These are phyloP conservation scores for Xylaria grammica DNA, from an alignment of 495 filamentous ascomycete species.

Conservation along the genomic window DNA sequence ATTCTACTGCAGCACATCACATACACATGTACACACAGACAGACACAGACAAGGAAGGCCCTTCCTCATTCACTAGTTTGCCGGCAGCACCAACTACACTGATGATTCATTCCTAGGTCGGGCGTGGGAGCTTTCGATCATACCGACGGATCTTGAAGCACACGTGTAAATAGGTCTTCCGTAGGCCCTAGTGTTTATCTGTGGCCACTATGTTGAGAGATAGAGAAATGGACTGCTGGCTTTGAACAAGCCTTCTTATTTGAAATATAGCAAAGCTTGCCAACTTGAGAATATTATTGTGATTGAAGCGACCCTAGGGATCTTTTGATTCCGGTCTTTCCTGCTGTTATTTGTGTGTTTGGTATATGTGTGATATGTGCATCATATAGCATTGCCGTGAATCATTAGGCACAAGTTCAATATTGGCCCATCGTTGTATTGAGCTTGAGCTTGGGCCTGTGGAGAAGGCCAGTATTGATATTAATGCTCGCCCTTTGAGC, in stretches of 20 bases:
- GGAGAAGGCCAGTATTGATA: not conserved
- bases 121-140: not conserved
- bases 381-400: too few relatives aligned
- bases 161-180: conserved; percentile 19
- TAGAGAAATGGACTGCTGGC: conserved; percentile 12
- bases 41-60: conserved; percentile 8
- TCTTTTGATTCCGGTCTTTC: too few relatives aligned
- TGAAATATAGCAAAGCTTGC: too few relatives aligned
- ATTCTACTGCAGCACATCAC: conserved; percentile 26
- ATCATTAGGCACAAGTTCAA: too few relatives aligned
- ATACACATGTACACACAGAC: not conserved
- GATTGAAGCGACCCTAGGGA: too few relatives aligned
- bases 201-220: not conserved
- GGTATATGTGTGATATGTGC: too few relatives aligned
- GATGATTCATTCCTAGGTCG: conserved; percentile 16
- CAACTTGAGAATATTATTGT: too few relatives aligned
- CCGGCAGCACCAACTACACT: conserved; percentile 23
- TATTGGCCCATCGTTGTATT: too few relatives aligned
- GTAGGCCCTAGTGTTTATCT: conserved; percentile 21
- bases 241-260: not conserved
- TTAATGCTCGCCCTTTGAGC: not conserved
- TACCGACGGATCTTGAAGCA: not conserved
- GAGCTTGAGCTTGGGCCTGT: too few relatives aligned
- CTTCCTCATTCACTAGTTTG: conserved; percentile 23
- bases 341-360: too few relatives aligned